Base-by-base conservation (phyloP, 2,329 filamentous ascomycete species). In the Fusarium fracticaudum region DNA sequence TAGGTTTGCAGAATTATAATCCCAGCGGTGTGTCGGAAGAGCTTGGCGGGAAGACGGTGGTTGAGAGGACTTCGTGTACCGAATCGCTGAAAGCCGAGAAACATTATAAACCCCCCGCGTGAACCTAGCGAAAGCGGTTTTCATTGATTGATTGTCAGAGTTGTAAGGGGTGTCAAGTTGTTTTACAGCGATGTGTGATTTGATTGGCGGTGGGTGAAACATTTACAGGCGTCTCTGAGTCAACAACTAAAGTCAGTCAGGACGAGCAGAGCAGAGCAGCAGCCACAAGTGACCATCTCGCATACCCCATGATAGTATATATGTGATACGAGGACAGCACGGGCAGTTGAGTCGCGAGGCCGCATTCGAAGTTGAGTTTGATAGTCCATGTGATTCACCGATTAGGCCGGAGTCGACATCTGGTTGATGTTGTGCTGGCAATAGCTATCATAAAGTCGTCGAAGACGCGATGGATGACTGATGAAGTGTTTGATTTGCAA, bases 401-500 rank as follows among this genome's bases (percentile, higher is more conserved):
- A 77, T 76, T 78, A 73, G 75, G 77, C 76, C 76, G 79, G 79
- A 76, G 78, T 78, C 78, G 81, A 78, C 78, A 79, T 78, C 74
- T 82, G 80, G 73, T 79, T 81, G 64, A 75, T 73, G 80, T 69
- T 78, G 80, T 77, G 79, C 77, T 82, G 79, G 77, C 76, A 82
- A 79, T 66, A 79, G 78, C 78, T 82, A 82, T 80, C 78, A 83
- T 80, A 76, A 77, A 80, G 79, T 77, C 73, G 81, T 80, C 80
- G 82, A 79, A 79, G 79, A 81, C 76, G 79, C 76, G 78, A 81
- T 79, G 78, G 78, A 80, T 80, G 78, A 80, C 76, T 81, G 82
- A 82, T 79, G 80, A 81, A 81, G 79, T 80, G 78, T 81, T 81
- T 83, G 78, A 82, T 80, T 83, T 83, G 82, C 77, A 80, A 75